Conservation (phyloP, 129 eudicot species). For the Helichrysum umbraculigerum region DNA sequence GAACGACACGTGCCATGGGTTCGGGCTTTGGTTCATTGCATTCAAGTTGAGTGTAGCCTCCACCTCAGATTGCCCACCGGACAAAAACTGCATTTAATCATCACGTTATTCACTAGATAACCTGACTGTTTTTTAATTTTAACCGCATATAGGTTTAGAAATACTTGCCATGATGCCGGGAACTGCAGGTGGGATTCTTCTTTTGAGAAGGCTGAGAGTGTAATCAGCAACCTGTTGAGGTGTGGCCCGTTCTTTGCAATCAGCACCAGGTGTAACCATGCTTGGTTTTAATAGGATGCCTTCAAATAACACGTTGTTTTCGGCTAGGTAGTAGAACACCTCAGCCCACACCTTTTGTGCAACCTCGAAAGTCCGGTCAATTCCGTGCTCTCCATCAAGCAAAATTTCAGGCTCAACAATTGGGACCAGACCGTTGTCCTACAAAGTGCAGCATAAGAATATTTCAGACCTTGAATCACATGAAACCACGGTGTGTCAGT, state of each 20-base stretch:
- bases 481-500: constrained; percentile 9
- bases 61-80: constrained; percentile 90
- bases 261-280: constrained; percentile 90
- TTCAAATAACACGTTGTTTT: constrained; percentile 66
- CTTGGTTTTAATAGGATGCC: constrained; percentile 83
- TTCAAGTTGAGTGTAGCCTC: constrained; percentile 85
- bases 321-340: constrained; percentile 73
- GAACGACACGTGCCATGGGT: constrained; percentile 94
- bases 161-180: constrained; percentile 84
- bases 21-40: constrained; percentile 85
- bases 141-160: neutral
- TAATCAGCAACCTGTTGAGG: constrained; percentile 63
- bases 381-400: constrained; percentile 75
- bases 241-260: constrained; percentile 70
- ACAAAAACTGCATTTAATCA: constrained; percentile 61
- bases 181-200: constrained; percentile 82
- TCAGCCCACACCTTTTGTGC: constrained; percentile 79
- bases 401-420: constrained; percentile 75
- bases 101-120: neutral
- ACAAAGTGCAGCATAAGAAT: constrained; percentile 24
- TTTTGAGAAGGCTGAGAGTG: constrained; percentile 66
- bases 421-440: constrained; percentile 82
- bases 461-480: constrained; percentile 25
- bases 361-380: constrained; percentile 63
- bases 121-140: neutral